Percentiles rank a stretch among this genome's conserved stretches.
Conservation (phyloP, 805 yeast species). For the Wickerhamiella dianesei region DNA sequence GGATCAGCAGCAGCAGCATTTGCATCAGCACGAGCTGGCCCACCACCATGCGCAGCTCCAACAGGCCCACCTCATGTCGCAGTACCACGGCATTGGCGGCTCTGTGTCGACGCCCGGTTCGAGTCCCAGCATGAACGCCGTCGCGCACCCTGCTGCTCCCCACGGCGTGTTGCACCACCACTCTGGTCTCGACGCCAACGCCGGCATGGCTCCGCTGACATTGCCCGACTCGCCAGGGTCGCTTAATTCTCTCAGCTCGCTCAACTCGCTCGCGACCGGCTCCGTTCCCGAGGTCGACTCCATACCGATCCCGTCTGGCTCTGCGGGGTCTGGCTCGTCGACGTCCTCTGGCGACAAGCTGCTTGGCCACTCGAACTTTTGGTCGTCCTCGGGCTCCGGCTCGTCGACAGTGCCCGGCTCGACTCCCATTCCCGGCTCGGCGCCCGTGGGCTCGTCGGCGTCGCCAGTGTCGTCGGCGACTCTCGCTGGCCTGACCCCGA, state of each 20-base stretch:
- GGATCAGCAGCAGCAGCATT: neutral
- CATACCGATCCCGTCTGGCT: neutral
- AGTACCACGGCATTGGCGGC: neutral
- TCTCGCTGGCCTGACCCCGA: slow-evolving; percentile 5
- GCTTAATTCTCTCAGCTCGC: neutral
- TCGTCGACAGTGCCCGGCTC: neutral
- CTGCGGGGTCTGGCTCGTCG: neutral
- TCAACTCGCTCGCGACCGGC: neutral
- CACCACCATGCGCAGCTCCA: neutral
- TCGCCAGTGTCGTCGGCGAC: neutral
- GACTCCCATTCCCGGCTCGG: neutral
- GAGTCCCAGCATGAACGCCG: neutral
- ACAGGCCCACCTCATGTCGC: neutral
- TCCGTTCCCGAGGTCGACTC: neutral
- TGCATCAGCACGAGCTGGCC: neutral
- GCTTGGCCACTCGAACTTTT: neutral
- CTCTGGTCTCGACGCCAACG: neutral
- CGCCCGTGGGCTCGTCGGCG: neutral
- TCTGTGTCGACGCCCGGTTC: neutral
- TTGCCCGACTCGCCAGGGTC: neutral
- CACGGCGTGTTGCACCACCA: neutral
- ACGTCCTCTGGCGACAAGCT: neutral
- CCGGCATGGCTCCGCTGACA: neutral
- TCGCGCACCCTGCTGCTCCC: neutral
- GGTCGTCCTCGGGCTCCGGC: neutral